These are phyloP conservation scores for Petasospora fabianii DNA, from an alignment of 1,139 yeast genomes.

Conservation along the genomic window DNA sequence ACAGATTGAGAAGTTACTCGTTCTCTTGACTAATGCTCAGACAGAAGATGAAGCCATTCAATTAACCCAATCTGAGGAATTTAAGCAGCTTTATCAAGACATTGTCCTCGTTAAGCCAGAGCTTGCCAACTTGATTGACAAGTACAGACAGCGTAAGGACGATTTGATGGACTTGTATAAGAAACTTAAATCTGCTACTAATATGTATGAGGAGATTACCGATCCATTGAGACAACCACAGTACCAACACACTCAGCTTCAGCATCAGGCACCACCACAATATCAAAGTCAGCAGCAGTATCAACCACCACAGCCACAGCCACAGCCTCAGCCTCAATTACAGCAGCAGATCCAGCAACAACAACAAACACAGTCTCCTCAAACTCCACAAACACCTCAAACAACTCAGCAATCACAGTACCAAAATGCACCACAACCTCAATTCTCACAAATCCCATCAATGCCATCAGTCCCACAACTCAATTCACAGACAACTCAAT, in stretches of 20 bases:
- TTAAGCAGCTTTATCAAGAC: conserved; percentile 59
- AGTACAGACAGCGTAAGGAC: conserved; percentile 68
- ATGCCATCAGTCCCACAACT: conserved; percentile 8
- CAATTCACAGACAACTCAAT: background rate
- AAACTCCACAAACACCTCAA: conserved; percentile 2
- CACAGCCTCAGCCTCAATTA: conserved; percentile 16
- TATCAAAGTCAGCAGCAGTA: conserved; percentile 12
- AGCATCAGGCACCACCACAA: conserved; percentile 7
- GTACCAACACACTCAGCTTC: conserved; percentile 11
- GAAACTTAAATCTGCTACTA: conserved; percentile 64
- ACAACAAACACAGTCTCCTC: conserved; percentile 10
- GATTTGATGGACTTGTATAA: conserved; percentile 70
- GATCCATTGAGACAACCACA: conserved; percentile 35
- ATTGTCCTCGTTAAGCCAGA: conserved; percentile 71
- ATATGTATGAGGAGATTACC: conserved; percentile 65
- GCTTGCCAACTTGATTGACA: conserved; percentile 68
- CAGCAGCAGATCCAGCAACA: conserved; percentile 13
- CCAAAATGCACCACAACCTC: background rate
- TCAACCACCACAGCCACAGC: conserved; percentile 20
- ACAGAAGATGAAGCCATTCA: conserved; percentile 30
- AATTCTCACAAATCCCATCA: conserved; percentile 9
- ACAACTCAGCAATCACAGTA: too few relatives aligned
- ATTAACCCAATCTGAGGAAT: conserved; percentile 44
- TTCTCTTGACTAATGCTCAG: conserved; percentile 47
- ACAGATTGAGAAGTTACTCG: conserved; percentile 63